Evolutionary conservation across 352 stramenopile genomes (phyloP), one percentile per base, ranked within the genome.

Genomic region (Phytophthora macrochlamydospora): DNA sequence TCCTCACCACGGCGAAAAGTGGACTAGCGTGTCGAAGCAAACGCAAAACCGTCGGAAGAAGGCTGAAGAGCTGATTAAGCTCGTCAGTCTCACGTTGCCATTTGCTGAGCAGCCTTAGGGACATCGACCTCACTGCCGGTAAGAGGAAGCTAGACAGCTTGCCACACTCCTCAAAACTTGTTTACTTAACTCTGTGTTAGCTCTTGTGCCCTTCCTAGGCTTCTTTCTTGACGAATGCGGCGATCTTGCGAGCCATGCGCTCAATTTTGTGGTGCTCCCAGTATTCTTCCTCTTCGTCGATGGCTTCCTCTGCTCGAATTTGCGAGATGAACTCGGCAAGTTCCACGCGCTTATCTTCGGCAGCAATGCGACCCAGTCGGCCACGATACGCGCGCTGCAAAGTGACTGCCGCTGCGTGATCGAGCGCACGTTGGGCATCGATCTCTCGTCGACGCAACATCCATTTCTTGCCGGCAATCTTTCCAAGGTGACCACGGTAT

Each of bases 1-100:
- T 56, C 97, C 97, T 1, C 95, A 94, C 51, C 95, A 99, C 65
- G 97, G 97, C 35, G 95, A 99, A 65, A 79, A 97, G 46, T 99
- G 97, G 97, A 97, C 87, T 14, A 63, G 69, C 5, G 75, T 99
- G 13, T 92, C 91, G 31, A 99, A 99, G 71, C 80, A 96, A 62
- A 98, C 95, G 48, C 60, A 73, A 12, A 97, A 99, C 61, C 87
- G 87, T 7, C 91, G 88, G 64, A 96, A 96, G 71, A 87, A 89
- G 58, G 72, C 65, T 0, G 65, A 56, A 46, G 83, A 93, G 24
- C 44, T 97, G 30, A 52, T 95, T 12, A 92, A 93, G 66, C 73
- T 96, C 44, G 88, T 97, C 18, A 92, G 85, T 29, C 56, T 84
- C 29, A 85, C 86, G n/a, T 73, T 97, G 32, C 78, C 85, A 3